Evolutionary conservation across 2,329 filamentous ascomycete species (phyloP), one percentile per base, ranked within the genome.

Genomic region (Exophiala aquamarina): DNA sequence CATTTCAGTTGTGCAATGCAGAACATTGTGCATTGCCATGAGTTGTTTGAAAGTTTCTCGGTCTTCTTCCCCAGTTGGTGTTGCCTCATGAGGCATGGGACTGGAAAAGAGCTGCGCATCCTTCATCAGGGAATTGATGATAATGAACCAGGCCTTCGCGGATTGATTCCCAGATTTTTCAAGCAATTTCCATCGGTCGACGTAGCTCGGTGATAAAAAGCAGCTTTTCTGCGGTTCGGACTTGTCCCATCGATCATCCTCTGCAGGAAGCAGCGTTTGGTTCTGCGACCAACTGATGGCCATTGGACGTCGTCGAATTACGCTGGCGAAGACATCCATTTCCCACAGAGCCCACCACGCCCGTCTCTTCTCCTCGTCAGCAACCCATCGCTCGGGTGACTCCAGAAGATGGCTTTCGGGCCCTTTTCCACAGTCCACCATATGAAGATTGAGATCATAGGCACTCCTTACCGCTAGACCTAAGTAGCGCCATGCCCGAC

Each of bases 291-390:
- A 65, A 47, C 66, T 57, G 4, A 70, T 60, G 1, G 64, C 66
- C 1, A 61, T 63, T 3, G 68, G 68, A 5, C 58, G 55, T 6
- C 66, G 60, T 11, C 66, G 60, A 28, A 70, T 66, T 6, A 65
- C 66, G 39, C 59, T 66, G 2, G 67, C 66, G 46, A 69, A 70
- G 11, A 69, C 62, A 44, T 70, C 68, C 61, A 70, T 68, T 44
- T 70, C 68, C 67, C 66, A 70, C 15, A 70, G 61, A 0, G 66
- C 63, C 68, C 67, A 70, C 65, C 66, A 70, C 1, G 63, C 61
- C 3, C 68, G 60, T 2, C 67, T 59, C 36, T 65, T 62, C 48
- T 69, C 67, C 51, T 70, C 67, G 4, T 60, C 45, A 1, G 57
- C 40, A 9, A 46, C 42, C 58, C 61, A 64, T 9, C 28, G 28